Evolutionary conservation across 1,284 basidiomycete genomes (phyloP).

Genomic region (Trichosporon sp.): DNA sequence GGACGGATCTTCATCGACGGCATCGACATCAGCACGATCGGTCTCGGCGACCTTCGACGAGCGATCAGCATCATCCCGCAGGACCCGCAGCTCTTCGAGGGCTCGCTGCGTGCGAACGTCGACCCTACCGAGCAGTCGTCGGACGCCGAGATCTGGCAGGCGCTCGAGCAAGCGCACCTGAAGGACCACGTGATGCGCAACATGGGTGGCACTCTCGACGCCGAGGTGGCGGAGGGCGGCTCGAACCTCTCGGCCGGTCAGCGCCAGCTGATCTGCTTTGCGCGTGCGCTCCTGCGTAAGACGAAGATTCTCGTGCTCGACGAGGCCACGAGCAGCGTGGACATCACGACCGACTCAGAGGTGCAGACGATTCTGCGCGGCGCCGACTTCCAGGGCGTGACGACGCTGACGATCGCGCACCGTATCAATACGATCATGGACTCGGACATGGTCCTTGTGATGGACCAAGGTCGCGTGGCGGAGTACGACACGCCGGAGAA

Average conservation of each 20-base stretch:
- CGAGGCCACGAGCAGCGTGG: slow-evolving; percentile 60
- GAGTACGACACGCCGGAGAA: slow-evolving; percentile 67
- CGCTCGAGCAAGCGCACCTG: slow-evolving; percentile 62
- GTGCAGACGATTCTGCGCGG: slow-evolving; percentile 46
- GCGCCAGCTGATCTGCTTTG: slow-evolving; percentile 75
- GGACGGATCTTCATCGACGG: slow-evolving; percentile 80
- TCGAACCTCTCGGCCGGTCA: slow-evolving; percentile 75
- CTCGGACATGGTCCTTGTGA: slow-evolving; percentile 74
- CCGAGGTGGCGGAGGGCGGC: slow-evolving; percentile 72
- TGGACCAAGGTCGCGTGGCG: slow-evolving; percentile 66
- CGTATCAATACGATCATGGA: slow-evolving; percentile 87
- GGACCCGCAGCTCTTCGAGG: slow-evolving; percentile 73
- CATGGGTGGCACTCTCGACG: slow-evolving; percentile 67
- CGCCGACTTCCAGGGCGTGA: slow-evolving; percentile 54
- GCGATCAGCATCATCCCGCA: slow-evolving; percentile 87
- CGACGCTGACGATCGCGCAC: slow-evolving; percentile 74
- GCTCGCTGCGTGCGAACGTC: slow-evolving; percentile 56
- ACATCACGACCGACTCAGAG: slow-evolving; percentile 80
- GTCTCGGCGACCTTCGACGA: slow-evolving; percentile 62
- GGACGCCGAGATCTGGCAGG: slow-evolving; percentile 76
- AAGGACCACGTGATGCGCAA: slow-evolving; percentile 59
- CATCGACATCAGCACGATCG: slow-evolving; percentile 74
- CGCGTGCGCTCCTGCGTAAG: slow-evolving; percentile 68
- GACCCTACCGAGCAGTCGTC: slow-evolving; percentile 52
- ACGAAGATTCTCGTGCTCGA: slow-evolving; percentile 84